Percentiles rank a stretch among this genome's conserved stretches.
These are phyloP conservation scores for Polyrhizophydium stewartii DNA, from an alignment of 371 early-diverging fungal genomes.

Conservation along the genomic window DNA sequence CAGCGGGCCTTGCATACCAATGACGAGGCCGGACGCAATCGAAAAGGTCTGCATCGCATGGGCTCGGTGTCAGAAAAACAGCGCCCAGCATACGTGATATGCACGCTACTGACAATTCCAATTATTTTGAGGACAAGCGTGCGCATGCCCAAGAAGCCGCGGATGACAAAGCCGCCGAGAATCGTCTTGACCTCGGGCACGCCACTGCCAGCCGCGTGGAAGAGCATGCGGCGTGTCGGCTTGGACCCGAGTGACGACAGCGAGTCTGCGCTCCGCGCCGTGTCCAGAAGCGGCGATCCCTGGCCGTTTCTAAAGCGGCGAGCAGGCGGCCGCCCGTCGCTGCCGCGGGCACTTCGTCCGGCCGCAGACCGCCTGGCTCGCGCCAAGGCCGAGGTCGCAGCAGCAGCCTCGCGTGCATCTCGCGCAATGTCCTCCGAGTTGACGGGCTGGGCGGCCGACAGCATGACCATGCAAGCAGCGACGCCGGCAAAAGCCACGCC, in stretches of 20 bases:
- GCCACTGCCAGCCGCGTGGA: constrained; percentile 87
- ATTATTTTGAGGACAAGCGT: constrained; percentile 82
- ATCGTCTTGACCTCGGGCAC: constrained; percentile 95
- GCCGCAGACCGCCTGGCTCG: too few species aligned
- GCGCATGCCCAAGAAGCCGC: constrained; percentile 78
- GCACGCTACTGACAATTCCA: constrained; percentile 66
- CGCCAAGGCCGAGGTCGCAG: constrained; percentile 2
- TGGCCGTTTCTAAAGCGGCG: too few species aligned
- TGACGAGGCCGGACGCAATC: constrained; percentile 78
- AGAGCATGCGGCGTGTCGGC: constrained; percentile 9
- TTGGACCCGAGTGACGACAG: not conserved
- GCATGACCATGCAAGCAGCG: constrained; percentile 34
- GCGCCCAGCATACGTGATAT: not conserved
- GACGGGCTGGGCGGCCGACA: not conserved
- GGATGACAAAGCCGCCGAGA: constrained; percentile 87
- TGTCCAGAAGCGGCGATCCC: too few species aligned
- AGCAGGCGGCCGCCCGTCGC: too few species aligned
- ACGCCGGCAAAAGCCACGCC: constrained; percentile 15
- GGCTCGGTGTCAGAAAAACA: not conserved
- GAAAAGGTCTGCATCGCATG: constrained; percentile 15
- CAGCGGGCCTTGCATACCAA: constrained; percentile 95
- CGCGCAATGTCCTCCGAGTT: not conserved
- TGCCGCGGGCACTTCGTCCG: too few species aligned
- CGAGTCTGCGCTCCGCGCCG: not conserved
- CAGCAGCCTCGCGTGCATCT: constrained; percentile 3